Percentiles rank a stretch among this genome's conserved stretches.
Conservation (phyloP, 176 grass and related monocot species). For the Triticum monococcum region DNA sequence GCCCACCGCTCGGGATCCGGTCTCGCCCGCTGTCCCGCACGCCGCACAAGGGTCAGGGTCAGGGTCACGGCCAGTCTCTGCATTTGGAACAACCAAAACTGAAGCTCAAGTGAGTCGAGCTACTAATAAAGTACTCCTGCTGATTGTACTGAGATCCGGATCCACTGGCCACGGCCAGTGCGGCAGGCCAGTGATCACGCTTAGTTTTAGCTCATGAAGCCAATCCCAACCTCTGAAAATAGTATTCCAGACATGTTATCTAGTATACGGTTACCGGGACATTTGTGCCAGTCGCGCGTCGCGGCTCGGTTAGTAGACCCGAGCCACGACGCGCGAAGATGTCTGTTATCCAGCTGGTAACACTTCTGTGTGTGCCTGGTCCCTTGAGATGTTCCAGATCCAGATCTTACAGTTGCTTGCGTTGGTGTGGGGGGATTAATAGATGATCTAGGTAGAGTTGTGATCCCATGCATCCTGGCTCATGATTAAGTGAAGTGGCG, state of each 20-base stretch:
- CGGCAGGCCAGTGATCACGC: constrained; percentile 27
- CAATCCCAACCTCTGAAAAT: constrained; percentile 14
- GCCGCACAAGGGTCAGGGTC: constrained; percentile 18
- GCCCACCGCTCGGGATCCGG: constrained; percentile 42
- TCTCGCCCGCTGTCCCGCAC: constrained; percentile 20
- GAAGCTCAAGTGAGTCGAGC: neutral
- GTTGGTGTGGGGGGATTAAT: constrained; percentile 10
- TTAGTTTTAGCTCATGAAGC: neutral
- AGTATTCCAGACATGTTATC: neutral
- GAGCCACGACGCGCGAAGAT: neutral
- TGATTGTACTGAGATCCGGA: constrained; percentile 39
- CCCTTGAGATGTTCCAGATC: constrained; percentile 24
- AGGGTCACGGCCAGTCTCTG: neutral
- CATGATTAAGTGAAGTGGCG: constrained; percentile 37
- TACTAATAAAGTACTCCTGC: neutral
- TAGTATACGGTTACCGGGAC: neutral
- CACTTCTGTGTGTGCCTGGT: neutral
- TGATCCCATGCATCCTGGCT: constrained; percentile 35
- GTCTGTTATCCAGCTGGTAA: constrained; percentile 5
- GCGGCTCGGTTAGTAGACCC: too few species aligned
- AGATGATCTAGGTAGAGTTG: neutral
- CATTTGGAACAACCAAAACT: constrained; percentile 28
- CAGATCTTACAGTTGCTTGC: constrained; percentile 28
- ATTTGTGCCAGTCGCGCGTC: neutral
- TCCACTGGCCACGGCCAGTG: constrained; percentile 24